Evolutionary conservation across 2,329 filamentous ascomycete species (phyloP).

Genomic region (Penicillium sp.): DNA sequence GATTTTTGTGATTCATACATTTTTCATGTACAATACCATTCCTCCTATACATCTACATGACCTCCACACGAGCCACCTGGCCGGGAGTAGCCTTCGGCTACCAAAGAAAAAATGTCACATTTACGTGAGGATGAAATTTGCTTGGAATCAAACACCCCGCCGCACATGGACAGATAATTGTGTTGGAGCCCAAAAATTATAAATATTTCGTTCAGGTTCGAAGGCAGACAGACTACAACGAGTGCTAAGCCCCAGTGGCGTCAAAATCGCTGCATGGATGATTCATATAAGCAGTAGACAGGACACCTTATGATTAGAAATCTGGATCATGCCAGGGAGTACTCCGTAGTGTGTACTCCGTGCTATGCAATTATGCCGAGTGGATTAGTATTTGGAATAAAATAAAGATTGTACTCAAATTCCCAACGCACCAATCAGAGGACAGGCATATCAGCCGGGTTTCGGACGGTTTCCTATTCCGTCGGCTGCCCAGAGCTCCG

Average conservation of each 20-base stretch:
- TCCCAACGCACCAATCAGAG: conserved; percentile 14
- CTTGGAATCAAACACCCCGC: too few relatives aligned
- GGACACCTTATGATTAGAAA: too few relatives aligned
- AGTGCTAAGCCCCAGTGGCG: too few relatives aligned
- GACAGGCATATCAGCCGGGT: conserved; percentile 2
- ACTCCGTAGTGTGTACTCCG: too few relatives aligned
- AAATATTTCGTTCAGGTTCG: too few relatives aligned
- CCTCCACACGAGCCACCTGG: neutral
- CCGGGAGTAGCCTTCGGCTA: neutral
- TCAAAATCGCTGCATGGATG: too few relatives aligned
- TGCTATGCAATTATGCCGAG: neutral
- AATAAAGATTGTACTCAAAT: neutral
- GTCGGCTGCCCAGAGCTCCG: conserved; percentile 14
- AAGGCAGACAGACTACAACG: too few relatives aligned
- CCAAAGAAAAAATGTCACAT: neutral
- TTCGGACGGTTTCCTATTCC: conserved; percentile 8
- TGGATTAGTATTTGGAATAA: neutral
- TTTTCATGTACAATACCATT: conserved; percentile 15
- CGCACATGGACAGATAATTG: too few relatives aligned
- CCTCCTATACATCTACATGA: conserved; percentile 5
- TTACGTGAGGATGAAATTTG: neutral
- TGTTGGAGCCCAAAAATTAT: too few relatives aligned
- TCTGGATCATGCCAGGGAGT: too few relatives aligned
- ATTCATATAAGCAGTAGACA: too few relatives aligned
- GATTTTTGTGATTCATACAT: neutral